Base-by-base conservation (phyloP, 192 early-diverging fungal species). In the Umbelopsis sp. region DNA sequence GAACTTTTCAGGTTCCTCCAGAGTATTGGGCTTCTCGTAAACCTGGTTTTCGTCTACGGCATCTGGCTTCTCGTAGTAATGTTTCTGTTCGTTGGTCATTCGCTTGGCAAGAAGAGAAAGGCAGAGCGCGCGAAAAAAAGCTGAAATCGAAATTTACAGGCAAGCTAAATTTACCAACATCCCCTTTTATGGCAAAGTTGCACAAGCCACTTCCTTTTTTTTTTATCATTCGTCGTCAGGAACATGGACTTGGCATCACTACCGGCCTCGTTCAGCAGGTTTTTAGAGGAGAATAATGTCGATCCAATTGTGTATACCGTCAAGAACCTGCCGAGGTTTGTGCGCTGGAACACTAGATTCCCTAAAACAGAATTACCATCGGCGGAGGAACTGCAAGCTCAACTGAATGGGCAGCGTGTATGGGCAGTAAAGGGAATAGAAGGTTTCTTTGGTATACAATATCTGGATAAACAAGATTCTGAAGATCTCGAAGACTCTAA, bases 211-310 rank as follows among this genome's bases (percentile, higher is more conserved):
- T 18, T 33, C 9, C 12, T 27, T 13, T 30, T 25, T 27, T 18
- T 61, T 33, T 61, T 30, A 0, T 35, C 15, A 49, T 18, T 37
- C 11, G 7, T 4, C 2, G 27, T 41, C 37, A 41, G 33, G 55
- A 25, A 35, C 21, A 44, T 69, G 49, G 44, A 46, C 49, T 25
- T 69, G 49, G 25, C 41, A 15, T 46, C 67, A 25, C 79, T 94
- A 18, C 90, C 92, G 18, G n/a, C 68, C 0, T 72, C 83, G 22
- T 96, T 93, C 77, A 80, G 87, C 4, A 71, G 74, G 27, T 96
- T 95, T 67, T 73, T 96, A 2, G 25, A 80, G 15, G 82, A 82
- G 16, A 96, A 92, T 74, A 85, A 87, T 64, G 91, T 96, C 58
- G 79, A 88, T 71, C 82, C 85, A 0, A 50, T 37, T 2, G 83